Evolutionary conservation across 768 basidiomycete genomes (phyloP).

Genomic region (Coprinopsis sp.): DNA sequence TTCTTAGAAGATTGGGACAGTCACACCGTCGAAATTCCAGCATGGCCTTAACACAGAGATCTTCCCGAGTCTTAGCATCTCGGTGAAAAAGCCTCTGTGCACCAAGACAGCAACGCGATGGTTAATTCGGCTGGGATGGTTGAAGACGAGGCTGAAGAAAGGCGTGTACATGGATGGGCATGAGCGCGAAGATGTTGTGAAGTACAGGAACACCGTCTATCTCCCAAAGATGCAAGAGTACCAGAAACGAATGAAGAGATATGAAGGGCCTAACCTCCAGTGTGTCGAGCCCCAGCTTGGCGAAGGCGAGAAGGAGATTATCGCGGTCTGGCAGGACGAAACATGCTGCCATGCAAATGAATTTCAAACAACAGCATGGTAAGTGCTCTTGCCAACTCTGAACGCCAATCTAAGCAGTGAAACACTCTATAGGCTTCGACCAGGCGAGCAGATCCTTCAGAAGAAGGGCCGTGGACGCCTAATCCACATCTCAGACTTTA

Average conservation of each 20-base stretch:
- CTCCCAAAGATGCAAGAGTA: constrained; percentile 22
- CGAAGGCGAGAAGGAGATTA: constrained; percentile 21
- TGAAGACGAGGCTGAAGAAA: constrained; percentile 20
- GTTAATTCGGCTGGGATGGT: constrained; percentile 32
- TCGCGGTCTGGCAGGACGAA: constrained; percentile 28
- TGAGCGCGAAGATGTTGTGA: constrained; percentile 31
- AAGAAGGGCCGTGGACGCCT: constrained; percentile 30
- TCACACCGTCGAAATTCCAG: constrained; percentile 24
- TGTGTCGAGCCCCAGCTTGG: constrained; percentile 17
- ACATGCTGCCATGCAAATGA: constrained; percentile 27
- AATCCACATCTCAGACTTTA: constrained; percentile 39
- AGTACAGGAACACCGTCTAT: constrained; percentile 26
- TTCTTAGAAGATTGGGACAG: constrained; percentile 23
- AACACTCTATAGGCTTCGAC: neutral
- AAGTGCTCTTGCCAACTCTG: neutral
- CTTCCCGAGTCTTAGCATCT: constrained; percentile 27
- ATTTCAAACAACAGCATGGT: constrained; percentile 8
- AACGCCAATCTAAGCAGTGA: neutral
- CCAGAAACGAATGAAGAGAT: constrained; percentile 14
- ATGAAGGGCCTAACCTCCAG: constrained; percentile 15
- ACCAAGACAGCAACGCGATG: constrained; percentile 32
- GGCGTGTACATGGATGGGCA: constrained; percentile 25
- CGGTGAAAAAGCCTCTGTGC: constrained; percentile 19
- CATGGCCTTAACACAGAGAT: constrained; percentile 24
- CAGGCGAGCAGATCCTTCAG: constrained; percentile 18